A percentile compares a stretch with the other conserved stretches of the same genome.
These are phyloP conservation scores for Breynia disticha DNA, from an alignment of 441 rosid species.

Conservation along the genomic window DNA sequence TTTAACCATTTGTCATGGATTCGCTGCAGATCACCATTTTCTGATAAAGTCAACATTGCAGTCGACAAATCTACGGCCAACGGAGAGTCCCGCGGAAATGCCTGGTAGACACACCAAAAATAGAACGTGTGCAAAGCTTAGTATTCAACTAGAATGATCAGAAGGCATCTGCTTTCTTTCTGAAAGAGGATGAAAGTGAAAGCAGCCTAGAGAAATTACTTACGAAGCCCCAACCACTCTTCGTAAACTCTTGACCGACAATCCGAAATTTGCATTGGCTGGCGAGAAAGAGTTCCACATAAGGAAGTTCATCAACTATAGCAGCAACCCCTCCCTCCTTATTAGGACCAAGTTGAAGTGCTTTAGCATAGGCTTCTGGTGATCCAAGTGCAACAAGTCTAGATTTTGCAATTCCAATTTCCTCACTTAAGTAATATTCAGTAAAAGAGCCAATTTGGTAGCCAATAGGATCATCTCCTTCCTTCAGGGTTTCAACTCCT, in stretches of 20 bases:
- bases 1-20: constrained; percentile 89
- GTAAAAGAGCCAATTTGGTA: constrained; percentile 84
- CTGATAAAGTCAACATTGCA: constrained; percentile 68
- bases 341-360: constrained; percentile 52
- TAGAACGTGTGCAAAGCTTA: background rate
- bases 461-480: constrained; percentile 54
- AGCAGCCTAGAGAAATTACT: constrained; percentile 23
- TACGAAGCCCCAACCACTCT: constrained; percentile 89
- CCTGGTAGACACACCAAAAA: constrained; percentile 24
- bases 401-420: constrained; percentile 56
- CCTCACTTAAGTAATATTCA: constrained; percentile 53
- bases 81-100: constrained; percentile 84
- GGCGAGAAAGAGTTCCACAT: constrained; percentile 67
- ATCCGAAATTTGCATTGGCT: constrained; percentile 60
- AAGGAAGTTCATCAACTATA: constrained; percentile 75
- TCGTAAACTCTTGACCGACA: constrained; percentile 78
- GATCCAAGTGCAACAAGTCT: constrained; percentile 64
- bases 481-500: constrained; percentile 63
- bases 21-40: constrained; percentile 82
- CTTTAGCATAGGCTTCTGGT: constrained; percentile 66
- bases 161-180: background rate
- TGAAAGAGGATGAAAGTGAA: background rate
- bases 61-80: constrained; percentile 72
- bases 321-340: constrained; percentile 78
- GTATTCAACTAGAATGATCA: too few relatives aligned